Evolutionary conservation across 768 basidiomycete species (phyloP).

Genomic region (Pholiota molesta): DNA sequence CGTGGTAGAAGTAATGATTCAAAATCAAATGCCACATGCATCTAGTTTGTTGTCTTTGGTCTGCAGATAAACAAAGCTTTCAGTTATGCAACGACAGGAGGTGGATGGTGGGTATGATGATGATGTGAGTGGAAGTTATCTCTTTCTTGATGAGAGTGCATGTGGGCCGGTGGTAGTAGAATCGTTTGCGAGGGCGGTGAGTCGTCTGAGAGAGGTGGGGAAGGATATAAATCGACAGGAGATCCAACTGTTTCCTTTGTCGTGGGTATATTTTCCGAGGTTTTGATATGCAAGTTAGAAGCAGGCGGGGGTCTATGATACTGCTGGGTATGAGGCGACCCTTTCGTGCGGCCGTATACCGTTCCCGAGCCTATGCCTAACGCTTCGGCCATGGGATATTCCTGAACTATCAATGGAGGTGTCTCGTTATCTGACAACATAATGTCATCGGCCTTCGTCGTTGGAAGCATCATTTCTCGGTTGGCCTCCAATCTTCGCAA

Average conservation of each 20-base stretch:
- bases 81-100: slow-evolving; percentile 8
- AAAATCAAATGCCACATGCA: slow-evolving; percentile 3
- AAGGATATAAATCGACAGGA: slow-evolving; percentile 50
- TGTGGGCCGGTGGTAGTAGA: slow-evolving; percentile 22
- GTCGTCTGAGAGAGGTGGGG: slow-evolving; percentile 44
- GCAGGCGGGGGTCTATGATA: slow-evolving; percentile 22
- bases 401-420: slow-evolving; percentile 28
- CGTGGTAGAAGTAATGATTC: not conserved
- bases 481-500: slow-evolving; percentile 77
- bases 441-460: slow-evolving; percentile 60
- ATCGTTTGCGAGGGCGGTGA: slow-evolving; percentile 35
- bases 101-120: slow-evolving; percentile 9
- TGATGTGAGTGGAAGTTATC: slow-evolving; percentile 7
- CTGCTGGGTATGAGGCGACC: slow-evolving; percentile 25
- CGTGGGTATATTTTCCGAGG: slow-evolving; percentile 22
- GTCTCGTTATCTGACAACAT: slow-evolving; percentile 48
- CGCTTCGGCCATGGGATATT: slow-evolving; percentile 31
- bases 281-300: slow-evolving; percentile 26
- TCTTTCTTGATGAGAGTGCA: slow-evolving; percentile 6
- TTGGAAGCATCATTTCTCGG: slow-evolving; percentile 69
- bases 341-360: slow-evolving; percentile 39
- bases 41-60: slow-evolving; percentile 9
- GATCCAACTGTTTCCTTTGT: slow-evolving; percentile 25
- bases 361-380: slow-evolving; percentile 40
- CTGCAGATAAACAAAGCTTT: not conserved